Evolutionary conservation across 352 stramenopile species (phyloP).

Genomic region (Nothophytophthora sp.): DNA sequence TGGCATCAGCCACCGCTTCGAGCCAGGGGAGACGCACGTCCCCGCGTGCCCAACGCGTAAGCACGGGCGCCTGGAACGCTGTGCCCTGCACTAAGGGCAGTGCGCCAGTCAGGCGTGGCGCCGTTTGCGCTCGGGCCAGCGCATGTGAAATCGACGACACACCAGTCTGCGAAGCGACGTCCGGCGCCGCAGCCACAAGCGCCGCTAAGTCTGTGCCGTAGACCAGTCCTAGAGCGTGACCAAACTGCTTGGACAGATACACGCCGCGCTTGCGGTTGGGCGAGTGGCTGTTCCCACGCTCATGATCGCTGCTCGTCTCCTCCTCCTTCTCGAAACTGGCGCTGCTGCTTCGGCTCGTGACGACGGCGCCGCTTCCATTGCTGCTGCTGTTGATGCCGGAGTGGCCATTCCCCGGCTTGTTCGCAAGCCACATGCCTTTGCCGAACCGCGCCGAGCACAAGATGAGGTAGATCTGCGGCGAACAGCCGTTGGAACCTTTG

Average conservation of each 20-base stretch:
- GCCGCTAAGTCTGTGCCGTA: constrained; percentile 73
- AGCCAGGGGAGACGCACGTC: constrained; percentile 56
- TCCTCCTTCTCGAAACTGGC: constrained; percentile 14
- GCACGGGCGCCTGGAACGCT: constrained; percentile 45
- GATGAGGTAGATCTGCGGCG: constrained; percentile 61
- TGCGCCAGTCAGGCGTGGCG: constrained; percentile 11
- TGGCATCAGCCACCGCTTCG: constrained; percentile 20
- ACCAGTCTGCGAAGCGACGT: constrained; percentile 1
- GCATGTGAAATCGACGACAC: constrained; percentile 4
- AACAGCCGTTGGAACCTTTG: constrained; percentile 8
- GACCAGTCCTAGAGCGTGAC: constrained; percentile 56
- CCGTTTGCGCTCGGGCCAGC: constrained; percentile 20
- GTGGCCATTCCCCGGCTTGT: constrained; percentile 22
- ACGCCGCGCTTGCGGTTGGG: constrained; percentile 27
- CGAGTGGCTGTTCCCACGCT: constrained; percentile 5
- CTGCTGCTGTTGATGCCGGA: constrained; percentile 1
- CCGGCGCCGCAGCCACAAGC: constrained; percentile 27
- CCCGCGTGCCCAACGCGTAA: constrained; percentile 28
- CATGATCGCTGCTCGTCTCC: constrained; percentile 12
- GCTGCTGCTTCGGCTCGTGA: constrained; percentile 20
- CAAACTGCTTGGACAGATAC: constrained; percentile 76
- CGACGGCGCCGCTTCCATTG: constrained; percentile 10
- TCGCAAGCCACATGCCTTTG: constrained; percentile 81
- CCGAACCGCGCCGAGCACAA: constrained; percentile 77
- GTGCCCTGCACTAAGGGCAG: constrained; percentile 17